These are phyloP conservation scores for Torrubiella hemipterigena DNA, from an alignment of 2,329 filamentous ascomycete genomes.

Conservation along the genomic window DNA sequence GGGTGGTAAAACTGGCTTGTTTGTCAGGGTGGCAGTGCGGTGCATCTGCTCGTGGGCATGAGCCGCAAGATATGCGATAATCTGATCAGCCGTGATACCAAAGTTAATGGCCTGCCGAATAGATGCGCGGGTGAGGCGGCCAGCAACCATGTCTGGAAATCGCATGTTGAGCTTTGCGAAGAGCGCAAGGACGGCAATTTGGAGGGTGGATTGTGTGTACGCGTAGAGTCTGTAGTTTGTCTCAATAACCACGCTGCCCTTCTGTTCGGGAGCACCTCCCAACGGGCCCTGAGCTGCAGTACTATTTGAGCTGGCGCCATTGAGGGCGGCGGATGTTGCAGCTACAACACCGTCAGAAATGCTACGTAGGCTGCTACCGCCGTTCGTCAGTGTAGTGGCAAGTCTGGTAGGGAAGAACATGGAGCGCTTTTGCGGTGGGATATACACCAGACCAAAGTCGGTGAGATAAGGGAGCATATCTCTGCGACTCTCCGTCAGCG, in stretches of 20 bases:
- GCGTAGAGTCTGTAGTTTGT: slow-evolving; percentile 97
- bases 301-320: slow-evolving; percentile 18
- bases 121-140: slow-evolving; percentile 78
- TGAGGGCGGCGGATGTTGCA: slow-evolving; percentile 36
- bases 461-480: slow-evolving; percentile 85
- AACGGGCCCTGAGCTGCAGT: slow-evolving; percentile 21
- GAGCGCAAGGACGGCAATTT: slow-evolving; percentile 86
- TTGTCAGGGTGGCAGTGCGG: slow-evolving; percentile 44
- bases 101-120: slow-evolving; percentile 77
- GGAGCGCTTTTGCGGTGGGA: slow-evolving; percentile 41
- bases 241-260: slow-evolving; percentile 88
- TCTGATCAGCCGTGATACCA: slow-evolving; percentile 91
- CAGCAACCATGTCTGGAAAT: slow-evolving; percentile 84
- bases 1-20: slow-evolving; percentile 69
- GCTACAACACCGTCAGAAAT: slow-evolving; percentile 57
- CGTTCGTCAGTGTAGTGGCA: slow-evolving; percentile 85
- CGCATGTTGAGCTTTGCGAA: slow-evolving; percentile 82
- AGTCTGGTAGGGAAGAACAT: slow-evolving; percentile 85
- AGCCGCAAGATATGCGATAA: slow-evolving; percentile 81
- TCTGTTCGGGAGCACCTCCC: slow-evolving; percentile 29
- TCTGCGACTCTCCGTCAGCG: slow-evolving; percentile 67
- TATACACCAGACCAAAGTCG: slow-evolving; percentile 87
- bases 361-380: slow-evolving; percentile 60
- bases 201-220: slow-evolving; percentile 85
- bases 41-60: slow-evolving; percentile 95